A percentile compares a stretch with the other conserved stretches of the same genome.
These are phyloP conservation scores for Stemphylium lycopersici DNA, from an alignment of 2,329 filamentous ascomycete genomes.

Conservation along the genomic window DNA sequence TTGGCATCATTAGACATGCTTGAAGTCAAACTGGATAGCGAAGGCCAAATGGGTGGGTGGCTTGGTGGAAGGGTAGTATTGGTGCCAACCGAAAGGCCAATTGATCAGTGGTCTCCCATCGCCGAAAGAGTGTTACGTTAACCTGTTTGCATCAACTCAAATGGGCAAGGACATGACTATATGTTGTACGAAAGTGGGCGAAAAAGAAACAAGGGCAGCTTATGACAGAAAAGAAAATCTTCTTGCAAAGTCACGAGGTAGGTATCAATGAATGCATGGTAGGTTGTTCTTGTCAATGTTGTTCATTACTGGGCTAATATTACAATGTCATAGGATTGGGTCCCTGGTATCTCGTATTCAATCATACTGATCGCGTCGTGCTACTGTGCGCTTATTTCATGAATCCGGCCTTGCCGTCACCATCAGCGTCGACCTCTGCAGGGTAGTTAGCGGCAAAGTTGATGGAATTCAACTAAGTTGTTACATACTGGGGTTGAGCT, in stretches of 20 bases:
- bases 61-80: constrained; percentile 48
- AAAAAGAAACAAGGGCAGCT: too few relatives aligned
- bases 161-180: too few relatives aligned
- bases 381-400: constrained; percentile 53
- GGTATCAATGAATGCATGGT: too few relatives aligned
- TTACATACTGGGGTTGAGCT: constrained; percentile 57
- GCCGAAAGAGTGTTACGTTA: constrained; percentile 38
- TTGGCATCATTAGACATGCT: constrained; percentile 32
- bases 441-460: not conserved
- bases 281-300: not conserved
- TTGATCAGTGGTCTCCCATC: constrained; percentile 47
- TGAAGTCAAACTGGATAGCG: constrained; percentile 31
- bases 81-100: constrained; percentile 47
- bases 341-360: constrained; percentile 15
- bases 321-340: constrained; percentile 13
- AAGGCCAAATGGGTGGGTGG: constrained; percentile 38
- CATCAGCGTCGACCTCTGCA: constrained; percentile 53
- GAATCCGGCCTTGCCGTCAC: constrained; percentile 64
- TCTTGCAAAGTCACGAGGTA: too few relatives aligned
- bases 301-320: constrained; percentile 16
- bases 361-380: constrained; percentile 14
- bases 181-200: too few relatives aligned
- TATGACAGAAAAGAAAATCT: not conserved
- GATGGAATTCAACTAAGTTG: not conserved
- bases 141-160: too few relatives aligned